A percentile compares a stretch with the other conserved stretches of the same genome.
These are phyloP conservation scores for Chytriomyces hyalinus DNA, from an alignment of 192 early-diverging fungal genomes.

Conservation along the genomic window DNA sequence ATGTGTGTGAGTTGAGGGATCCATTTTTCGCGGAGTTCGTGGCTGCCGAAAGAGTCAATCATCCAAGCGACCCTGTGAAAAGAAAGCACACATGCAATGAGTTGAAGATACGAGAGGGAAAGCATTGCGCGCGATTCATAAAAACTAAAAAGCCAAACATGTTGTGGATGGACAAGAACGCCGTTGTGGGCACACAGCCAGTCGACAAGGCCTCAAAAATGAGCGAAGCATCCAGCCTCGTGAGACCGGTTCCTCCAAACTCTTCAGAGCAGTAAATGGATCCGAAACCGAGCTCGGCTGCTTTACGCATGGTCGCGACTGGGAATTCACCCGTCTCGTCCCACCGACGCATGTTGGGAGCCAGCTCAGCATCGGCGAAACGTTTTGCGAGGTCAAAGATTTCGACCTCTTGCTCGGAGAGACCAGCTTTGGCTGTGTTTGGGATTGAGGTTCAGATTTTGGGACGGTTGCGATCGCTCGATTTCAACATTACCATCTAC, in stretches of 20 bases:
- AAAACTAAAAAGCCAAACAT: constrained; percentile 27
- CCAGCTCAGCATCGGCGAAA: constrained; percentile 62
- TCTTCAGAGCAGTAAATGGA: constrained; percentile 48
- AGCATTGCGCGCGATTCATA: too few relatives aligned
- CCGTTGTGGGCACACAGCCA: constrained; percentile 59
- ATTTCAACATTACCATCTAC: constrained; percentile 19
- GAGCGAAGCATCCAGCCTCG: constrained; percentile 55
- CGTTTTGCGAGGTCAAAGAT: constrained; percentile 52
- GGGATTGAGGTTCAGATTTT: neutral
- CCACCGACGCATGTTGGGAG: constrained; percentile 65
- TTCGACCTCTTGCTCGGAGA: constrained; percentile 53
- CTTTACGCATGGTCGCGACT: constrained; percentile 51
- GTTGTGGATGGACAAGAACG: constrained; percentile 66
- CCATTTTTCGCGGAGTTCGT: constrained; percentile 57
- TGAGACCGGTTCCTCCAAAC: constrained; percentile 58
- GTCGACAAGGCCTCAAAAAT: constrained; percentile 63
- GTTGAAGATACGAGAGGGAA: neutral
- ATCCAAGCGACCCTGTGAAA: constrained; percentile 59
- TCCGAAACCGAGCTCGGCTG: constrained; percentile 64
- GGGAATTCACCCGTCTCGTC: constrained; percentile 59
- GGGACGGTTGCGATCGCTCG: neutral
- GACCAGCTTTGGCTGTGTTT: constrained; percentile 32
- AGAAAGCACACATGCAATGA: neutral
- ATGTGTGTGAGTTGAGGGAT: constrained; percentile 39
- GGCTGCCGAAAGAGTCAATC: constrained; percentile 56